phyloP scores from a whole-genome alignment of 768 basidiomycete genomes.

The Termitomyces sp. region DNA sequence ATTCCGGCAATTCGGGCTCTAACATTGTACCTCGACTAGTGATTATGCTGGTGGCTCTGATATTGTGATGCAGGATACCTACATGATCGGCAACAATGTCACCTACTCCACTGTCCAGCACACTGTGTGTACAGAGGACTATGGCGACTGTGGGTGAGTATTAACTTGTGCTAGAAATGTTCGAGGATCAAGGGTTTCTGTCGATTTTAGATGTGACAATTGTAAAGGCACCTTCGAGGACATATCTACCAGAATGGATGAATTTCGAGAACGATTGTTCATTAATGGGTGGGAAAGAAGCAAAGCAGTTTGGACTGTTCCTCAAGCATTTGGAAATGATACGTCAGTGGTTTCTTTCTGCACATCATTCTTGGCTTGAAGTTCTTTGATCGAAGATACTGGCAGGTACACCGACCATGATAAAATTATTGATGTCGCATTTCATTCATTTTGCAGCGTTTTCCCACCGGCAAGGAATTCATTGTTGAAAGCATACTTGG shows the following conservation, averaged over 20 bases:
- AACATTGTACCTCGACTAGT: conserved; percentile 13
- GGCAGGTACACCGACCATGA: conserved; percentile 32
- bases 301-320: conserved; percentile 75
- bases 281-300: conserved; percentile 64
- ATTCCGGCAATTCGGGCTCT: neutral
- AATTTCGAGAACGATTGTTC: conserved; percentile 53
- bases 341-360: conserved; percentile 30
- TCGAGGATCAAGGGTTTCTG: neutral
- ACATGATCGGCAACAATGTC: conserved; percentile 55
- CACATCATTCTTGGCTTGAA: neutral
- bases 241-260: conserved; percentile 61
- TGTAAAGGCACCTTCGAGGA: conserved; percentile 71
- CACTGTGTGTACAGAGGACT: conserved; percentile 58
- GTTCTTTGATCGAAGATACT: conserved; percentile 29
- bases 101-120: conserved; percentile 57
- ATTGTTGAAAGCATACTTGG: conserved; percentile 59
- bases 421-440: neutral
- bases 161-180: neutral
- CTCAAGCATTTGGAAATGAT: conserved; percentile 67
- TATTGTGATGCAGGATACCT: conserved; percentile 65
- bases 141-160: conserved; percentile 69
- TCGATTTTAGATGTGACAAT: conserved; percentile 38
- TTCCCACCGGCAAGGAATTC: conserved; percentile 67
- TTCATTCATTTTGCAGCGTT: conserved; percentile 22
- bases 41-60: conserved; percentile 55